Evolutionary conservation across 1,139 yeast genomes (phyloP), one percentile per base, ranked within the genome.

Genomic region (Debaryomyces coudertii): DNA sequence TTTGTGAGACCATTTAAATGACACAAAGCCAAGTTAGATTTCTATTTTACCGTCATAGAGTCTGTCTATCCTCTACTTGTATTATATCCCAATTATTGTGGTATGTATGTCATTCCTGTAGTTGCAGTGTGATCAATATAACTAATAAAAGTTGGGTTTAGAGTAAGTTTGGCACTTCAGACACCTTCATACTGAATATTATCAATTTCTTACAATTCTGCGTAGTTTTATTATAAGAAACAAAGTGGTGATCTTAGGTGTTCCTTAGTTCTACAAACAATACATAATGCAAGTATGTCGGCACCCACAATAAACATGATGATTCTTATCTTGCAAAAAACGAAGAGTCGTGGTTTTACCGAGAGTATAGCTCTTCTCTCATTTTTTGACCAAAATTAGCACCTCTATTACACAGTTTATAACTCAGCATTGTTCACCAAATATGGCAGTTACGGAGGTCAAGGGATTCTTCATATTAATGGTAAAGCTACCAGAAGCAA

Each of bases 381-480:
- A 33, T 24, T 33, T 33, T 33, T 33, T n/a, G 24, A 18, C 8
- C 23, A 33, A 33, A 33, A 18, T 33, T 33, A n/a, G 23, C 14
- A 20, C 12, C 28, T 12, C 18, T 8, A 35, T 11, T 11, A 16
- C 12, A 35, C 22, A 23, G 27, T 11, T 12, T 33, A 11, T 23
- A 35, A 20, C 9, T 22, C 22, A 12, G 22, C 9, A 23, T 15
- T 22, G 22, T 35, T 23, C 27, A 7, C 14, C 25, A 24, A 38
- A 8, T 25, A 38, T 38, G 41, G 34, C 41, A 2, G 18, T 38
- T 14, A 59, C 63, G 28, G 81, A 78, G 50, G 71, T 83, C 39
- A 81, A 77, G 56, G 87, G 87, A 36, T 83, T 74, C 58, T 65
- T 71, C 34, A 71, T 83, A n/a, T 65, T 82, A 31, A 79, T 80